These are phyloP conservation scores for Colletotrichum sp. DNA, from an alignment of 2,329 filamentous ascomycete genomes.

Conservation along the genomic window DNA sequence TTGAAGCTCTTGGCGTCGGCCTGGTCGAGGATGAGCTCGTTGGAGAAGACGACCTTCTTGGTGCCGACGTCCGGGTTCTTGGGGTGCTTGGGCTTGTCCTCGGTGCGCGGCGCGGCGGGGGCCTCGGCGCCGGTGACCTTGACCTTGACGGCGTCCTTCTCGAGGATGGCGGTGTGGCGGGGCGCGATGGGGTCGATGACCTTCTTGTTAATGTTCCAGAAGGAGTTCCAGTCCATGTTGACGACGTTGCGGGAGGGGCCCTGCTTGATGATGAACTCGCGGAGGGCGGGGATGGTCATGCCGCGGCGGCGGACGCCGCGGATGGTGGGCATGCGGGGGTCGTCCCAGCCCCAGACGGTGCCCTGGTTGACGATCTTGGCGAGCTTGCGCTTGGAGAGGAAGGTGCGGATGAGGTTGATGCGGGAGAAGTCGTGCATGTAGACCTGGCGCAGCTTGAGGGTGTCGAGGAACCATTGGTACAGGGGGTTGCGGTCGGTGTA, in stretches of 20 bases:
- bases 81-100: slow-evolving; percentile 84
- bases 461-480: slow-evolving; percentile 85
- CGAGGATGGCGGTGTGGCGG: slow-evolving; percentile 74
- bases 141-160: slow-evolving; percentile 74
- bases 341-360: slow-evolving; percentile 84
- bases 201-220: slow-evolving; percentile 80
- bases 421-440: slow-evolving; percentile 87
- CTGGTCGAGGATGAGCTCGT: slow-evolving; percentile 82
- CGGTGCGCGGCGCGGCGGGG: slow-evolving; percentile 64
- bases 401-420: slow-evolving; percentile 83
- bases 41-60: slow-evolving; percentile 84
- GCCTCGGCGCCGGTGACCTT: slow-evolving; percentile 72
- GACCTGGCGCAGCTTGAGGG: slow-evolving; percentile 75
- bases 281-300: slow-evolving; percentile 78
- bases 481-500: slow-evolving; percentile 87
- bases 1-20: slow-evolving; percentile 83
- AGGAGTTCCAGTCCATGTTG: slow-evolving; percentile 81
- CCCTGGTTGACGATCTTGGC: slow-evolving; percentile 81
- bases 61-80: slow-evolving; percentile 87
- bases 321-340: slow-evolving; percentile 85
- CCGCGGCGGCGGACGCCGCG: slow-evolving; percentile 79
- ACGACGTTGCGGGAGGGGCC: slow-evolving; percentile 85
- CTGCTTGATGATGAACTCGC: slow-evolving; percentile 85
- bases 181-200: slow-evolving; percentile 80
- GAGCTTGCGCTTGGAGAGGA: slow-evolving; percentile 86